Percentiles rank a stretch among this genome's conserved stretches.
phyloP scores from a whole-genome alignment of 2,329 filamentous ascomycete genomes.

The Ophiostoma sp. region DNA sequence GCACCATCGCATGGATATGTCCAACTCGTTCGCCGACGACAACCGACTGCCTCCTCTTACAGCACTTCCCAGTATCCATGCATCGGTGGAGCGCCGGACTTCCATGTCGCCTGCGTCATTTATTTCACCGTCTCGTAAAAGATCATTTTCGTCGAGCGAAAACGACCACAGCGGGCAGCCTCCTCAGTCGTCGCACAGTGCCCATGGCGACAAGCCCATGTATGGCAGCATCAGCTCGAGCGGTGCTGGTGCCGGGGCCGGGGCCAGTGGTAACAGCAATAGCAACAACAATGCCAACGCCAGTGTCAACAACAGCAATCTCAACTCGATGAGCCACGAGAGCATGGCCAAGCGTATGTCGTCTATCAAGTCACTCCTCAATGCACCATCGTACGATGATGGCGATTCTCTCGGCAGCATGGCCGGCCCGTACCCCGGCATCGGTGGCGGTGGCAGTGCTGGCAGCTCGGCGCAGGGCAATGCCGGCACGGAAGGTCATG shows the following conservation, averaged over 20 bases:
- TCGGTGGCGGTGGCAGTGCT: slow-evolving; percentile 16
- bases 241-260: not conserved
- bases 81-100: slow-evolving; percentile 47
- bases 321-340: slow-evolving; percentile 36
- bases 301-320: slow-evolving; percentile 24
- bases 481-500: not conserved
- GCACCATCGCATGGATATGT: slow-evolving; percentile 36
- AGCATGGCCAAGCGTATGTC: slow-evolving; percentile 59
- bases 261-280: not conserved
- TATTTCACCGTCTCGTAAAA: slow-evolving; percentile 56
- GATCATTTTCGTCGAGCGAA: slow-evolving; percentile 60
- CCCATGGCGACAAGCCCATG: not conserved
- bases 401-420: slow-evolving; percentile 29
- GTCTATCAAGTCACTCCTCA: slow-evolving; percentile 71
- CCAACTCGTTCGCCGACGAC: slow-evolving; percentile 47
- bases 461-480: slow-evolving; percentile 2
- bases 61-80: slow-evolving; percentile 41
- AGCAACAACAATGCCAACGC: slow-evolving; percentile 27
- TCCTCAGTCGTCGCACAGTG: slow-evolving; percentile 3
- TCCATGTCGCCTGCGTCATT: slow-evolving; percentile 59
- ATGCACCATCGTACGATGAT: slow-evolving; percentile 45
- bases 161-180: slow-evolving; percentile 37
- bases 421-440: slow-evolving; percentile 24
- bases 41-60: slow-evolving; percentile 51
- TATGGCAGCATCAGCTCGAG: not conserved